Evolutionary conservation across 371 early-diverging fungal species (phyloP).

Genomic region (Saksenaea oblongispora): DNA sequence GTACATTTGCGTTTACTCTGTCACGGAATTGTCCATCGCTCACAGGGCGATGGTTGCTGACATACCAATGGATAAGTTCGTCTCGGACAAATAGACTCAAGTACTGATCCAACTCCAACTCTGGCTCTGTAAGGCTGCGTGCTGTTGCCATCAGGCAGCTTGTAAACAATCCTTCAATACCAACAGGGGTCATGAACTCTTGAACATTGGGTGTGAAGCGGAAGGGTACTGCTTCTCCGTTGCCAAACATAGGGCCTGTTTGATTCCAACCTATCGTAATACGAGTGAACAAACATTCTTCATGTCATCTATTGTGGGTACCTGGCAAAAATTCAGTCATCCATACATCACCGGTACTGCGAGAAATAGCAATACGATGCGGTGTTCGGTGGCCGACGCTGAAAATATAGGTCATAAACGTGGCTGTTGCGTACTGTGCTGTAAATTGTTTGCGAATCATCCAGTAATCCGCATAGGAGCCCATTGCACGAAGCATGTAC

Average conservation of each 20-base stretch:
- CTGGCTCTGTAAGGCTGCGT: slow-evolving; percentile 75
- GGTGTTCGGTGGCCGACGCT: slow-evolving; percentile 87
- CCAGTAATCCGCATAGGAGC: slow-evolving; percentile 88
- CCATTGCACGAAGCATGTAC: slow-evolving; percentile 71
- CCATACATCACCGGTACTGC: slow-evolving; percentile 81
- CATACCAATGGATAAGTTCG: slow-evolving; percentile 82
- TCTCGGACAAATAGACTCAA: slow-evolving; percentile 87
- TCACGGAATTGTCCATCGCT: slow-evolving; percentile 68
- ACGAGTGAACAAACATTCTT: too few species aligned
- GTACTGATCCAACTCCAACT: slow-evolving; percentile 84
- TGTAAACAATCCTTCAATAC: slow-evolving; percentile 91
- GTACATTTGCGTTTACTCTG: slow-evolving; percentile 68
- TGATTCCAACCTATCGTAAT: slow-evolving; percentile 29
- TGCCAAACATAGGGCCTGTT: slow-evolving; percentile 37
- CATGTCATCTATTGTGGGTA: slow-evolving; percentile 34
- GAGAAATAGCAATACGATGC: slow-evolving; percentile 85
- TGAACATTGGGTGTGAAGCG: slow-evolving; percentile 97
- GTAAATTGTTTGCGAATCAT: slow-evolving; percentile 92
- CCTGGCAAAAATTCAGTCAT: slow-evolving; percentile 76
- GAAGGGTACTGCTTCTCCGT: slow-evolving; percentile 91
- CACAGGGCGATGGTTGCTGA: slow-evolving; percentile 55
- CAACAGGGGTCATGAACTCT: slow-evolving; percentile 88
- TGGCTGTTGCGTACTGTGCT: slow-evolving; percentile 82
- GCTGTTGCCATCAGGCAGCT: slow-evolving; percentile 81
- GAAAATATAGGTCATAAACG: slow-evolving; percentile 90